Evolutionary conservation across 805 yeast species (phyloP).

Genomic region (Yarrowia hollandica): DNA sequence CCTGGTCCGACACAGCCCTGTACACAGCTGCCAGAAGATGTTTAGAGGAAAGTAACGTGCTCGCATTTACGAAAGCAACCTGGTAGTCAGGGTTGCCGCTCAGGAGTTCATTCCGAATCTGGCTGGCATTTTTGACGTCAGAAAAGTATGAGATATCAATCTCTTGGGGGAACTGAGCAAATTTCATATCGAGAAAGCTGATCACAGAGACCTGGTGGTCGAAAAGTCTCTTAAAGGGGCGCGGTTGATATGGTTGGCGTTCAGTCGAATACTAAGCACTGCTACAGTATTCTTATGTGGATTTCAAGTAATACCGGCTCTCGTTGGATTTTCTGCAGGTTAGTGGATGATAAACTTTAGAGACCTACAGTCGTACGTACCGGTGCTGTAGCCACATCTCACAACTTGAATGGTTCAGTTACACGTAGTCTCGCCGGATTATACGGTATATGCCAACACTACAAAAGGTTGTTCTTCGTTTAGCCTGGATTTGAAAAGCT

Average conservation of each 20-base stretch:
- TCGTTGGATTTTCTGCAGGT: constrained; percentile 20
- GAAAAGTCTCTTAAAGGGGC: too few relatives aligned
- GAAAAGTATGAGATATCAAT: constrained; percentile 14
- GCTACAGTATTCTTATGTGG: too few relatives aligned
- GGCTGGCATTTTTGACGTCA: constrained; percentile 48
- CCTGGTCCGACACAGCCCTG: constrained; percentile 57
- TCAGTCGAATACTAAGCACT: too few relatives aligned
- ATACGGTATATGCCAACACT: too few relatives aligned
- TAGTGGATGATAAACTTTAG: not conserved
- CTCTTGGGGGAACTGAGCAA: constrained; percentile 11
- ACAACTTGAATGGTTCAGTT: too few relatives aligned
- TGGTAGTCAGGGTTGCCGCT: constrained; percentile 52
- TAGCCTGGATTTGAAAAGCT: too few relatives aligned
- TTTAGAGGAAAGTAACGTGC: constrained; percentile 57
- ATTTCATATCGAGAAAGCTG: constrained; percentile 8
- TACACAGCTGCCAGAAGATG: constrained; percentile 63
- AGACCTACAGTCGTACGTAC: too few relatives aligned
- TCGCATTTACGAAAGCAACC: constrained; percentile 65
- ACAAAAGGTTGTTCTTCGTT: too few relatives aligned
- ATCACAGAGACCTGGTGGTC: too few relatives aligned
- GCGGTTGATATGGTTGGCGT: too few relatives aligned
- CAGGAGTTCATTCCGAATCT: constrained; percentile 49
- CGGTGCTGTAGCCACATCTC: not conserved
- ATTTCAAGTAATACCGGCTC: not conserved
- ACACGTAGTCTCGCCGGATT: too few relatives aligned